These are phyloP conservation scores for Cyberlindnera xishuangbannaensis DNA, from an alignment of 805 yeast species.

Conservation along the genomic window DNA sequence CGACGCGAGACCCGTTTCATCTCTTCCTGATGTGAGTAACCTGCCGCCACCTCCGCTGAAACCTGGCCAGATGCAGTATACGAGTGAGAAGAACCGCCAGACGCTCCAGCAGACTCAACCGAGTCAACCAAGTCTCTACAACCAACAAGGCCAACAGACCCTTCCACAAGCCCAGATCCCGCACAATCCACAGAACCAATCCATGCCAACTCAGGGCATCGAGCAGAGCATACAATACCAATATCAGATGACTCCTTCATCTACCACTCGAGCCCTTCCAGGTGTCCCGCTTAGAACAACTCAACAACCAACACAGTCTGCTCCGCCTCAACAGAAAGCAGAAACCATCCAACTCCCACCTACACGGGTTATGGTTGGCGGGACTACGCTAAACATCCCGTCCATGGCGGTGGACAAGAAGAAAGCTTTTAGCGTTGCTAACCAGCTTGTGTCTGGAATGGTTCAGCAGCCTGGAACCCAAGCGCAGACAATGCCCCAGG, in stretches of 20 bases:
- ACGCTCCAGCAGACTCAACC: neutral
- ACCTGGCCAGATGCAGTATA: constrained; percentile 32
- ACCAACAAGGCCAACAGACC: constrained; percentile 1
- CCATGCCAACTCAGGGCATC: too few species aligned
- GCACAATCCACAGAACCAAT: too few species aligned
- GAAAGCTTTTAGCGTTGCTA: constrained; percentile 12
- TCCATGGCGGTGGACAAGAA: constrained; percentile 14
- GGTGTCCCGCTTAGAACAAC: too few species aligned
- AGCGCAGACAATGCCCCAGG: too few species aligned
- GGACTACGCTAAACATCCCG: constrained; percentile 11
- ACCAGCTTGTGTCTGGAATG: constrained; percentile 10
- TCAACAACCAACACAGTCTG: neutral
- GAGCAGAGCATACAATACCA: neutral
- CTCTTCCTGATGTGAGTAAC: constrained; percentile 14
- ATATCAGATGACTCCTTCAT: too few species aligned
- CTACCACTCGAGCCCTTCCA: too few species aligned
- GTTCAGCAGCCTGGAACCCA: too few species aligned
- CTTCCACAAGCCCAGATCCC: constrained; percentile 1
- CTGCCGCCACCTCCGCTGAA: constrained; percentile 36
- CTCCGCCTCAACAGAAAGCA: neutral
- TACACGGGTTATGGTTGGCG: constrained; percentile 10
- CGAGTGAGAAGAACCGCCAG: constrained; percentile 16
- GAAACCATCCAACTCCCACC: constrained; percentile 12
- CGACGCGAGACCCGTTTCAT: constrained; percentile 8
- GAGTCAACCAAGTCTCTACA: constrained; percentile 1